Evolutionary conservation across 2,329 filamentous ascomycete species (phyloP).

Genomic region (Colletotrichum tamarilloi): DNA sequence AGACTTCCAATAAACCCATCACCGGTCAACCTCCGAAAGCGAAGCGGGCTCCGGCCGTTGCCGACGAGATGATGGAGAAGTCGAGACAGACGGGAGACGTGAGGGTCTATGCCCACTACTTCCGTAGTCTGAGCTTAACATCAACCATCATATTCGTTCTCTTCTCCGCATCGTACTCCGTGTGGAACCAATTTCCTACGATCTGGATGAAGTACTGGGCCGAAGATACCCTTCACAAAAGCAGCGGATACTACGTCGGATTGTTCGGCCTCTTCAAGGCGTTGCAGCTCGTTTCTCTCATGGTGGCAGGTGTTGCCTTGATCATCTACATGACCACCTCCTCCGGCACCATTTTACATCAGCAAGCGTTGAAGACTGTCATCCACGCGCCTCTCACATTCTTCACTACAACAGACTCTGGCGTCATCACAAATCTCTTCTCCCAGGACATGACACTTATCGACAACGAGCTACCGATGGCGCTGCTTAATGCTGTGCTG

Average conservation of each 20-base stretch:
- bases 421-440: slow-evolving; percentile 51
- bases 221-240: slow-evolving; percentile 33
- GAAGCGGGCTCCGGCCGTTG: slow-evolving; percentile 8
- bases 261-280: slow-evolving; percentile 37
- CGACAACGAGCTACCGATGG: slow-evolving; percentile 46
- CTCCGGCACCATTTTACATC: slow-evolving; percentile 40
- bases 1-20: not conserved
- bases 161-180: slow-evolving; percentile 14
- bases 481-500: slow-evolving; percentile 40
- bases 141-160: slow-evolving; percentile 1
- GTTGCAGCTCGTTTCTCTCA: slow-evolving; percentile 31
- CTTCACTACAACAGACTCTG: slow-evolving; percentile 49
- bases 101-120: slow-evolving; percentile 41
- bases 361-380: slow-evolving; percentile 37
- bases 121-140: slow-evolving; percentile 21
- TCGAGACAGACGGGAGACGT: slow-evolving; percentile 35
- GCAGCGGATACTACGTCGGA: slow-evolving; percentile 36
- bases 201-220: slow-evolving; percentile 49
- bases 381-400: slow-evolving; percentile 49
- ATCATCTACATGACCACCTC: slow-evolving; percentile 38
- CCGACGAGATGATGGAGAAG: slow-evolving; percentile 21
- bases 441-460: slow-evolving; percentile 51
- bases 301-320: slow-evolving; percentile 35
- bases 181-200: slow-evolving; percentile 38
- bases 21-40: not conserved